Base-by-base conservation (phyloP, 176 grass and related monocot genomes). In the Carex scoparia region DNA sequence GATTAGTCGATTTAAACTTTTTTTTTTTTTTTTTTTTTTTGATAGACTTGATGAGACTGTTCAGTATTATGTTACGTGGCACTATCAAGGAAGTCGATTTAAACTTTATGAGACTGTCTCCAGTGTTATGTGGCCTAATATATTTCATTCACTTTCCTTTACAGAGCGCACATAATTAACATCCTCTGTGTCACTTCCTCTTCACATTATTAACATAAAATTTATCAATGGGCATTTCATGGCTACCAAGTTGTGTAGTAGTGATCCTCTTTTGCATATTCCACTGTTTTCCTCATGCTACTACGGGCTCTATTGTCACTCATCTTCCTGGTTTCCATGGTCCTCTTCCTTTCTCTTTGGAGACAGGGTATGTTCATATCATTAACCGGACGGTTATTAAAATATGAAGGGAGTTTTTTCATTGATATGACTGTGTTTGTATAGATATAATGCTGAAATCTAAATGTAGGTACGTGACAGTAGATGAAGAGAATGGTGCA, bases 401-500 rank as follows among this genome's bases (percentile, higher is more conserved):
- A 48, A 10, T 1, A 49, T 49, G 48, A 60, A 63, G 7, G 1
- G 1, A 0, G 9, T 11, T 65, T 35, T 14, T 67, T 35, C 10
- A 23, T 6, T 16, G 57, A 61, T 61, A 61, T n/a, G 58, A 61
- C 1, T 15, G 14, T 61, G 15, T 18, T 1, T 14, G 13, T 60
- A 4, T 19, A 6, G 58, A 61, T 31, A 65, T 65, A 65, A 33
- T 12, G 10, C 28, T 15, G 10, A 55, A 51, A 67, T 31, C 23
- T 60, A 79, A 74, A 40, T 46, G 42, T 75, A 94, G 92, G 46
- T 92, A 94, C 60, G 79, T 89, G 30, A 12, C 0, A 11, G 86
- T 92, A 69, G 93, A 87, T 16, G 88, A 92, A 10, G 79, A 51
- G 42, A 87, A 86, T 1, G 88, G 85, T 3, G 38, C 69, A 3